phyloP scores from a whole-genome alignment of 1,284 basidiomycete genomes.

The Boletellus deceptivus region DNA sequence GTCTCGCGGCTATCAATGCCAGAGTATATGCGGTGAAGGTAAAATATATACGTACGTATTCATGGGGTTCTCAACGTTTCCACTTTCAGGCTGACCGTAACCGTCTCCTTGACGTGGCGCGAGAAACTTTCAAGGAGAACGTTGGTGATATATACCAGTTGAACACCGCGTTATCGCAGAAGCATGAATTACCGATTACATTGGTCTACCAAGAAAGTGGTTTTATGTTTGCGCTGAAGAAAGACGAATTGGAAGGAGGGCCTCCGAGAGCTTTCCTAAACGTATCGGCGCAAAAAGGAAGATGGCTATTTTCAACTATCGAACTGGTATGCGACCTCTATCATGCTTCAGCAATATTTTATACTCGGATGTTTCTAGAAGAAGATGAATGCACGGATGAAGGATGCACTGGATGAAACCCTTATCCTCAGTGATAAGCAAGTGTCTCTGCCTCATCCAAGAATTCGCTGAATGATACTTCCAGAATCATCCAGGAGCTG shows the following conservation, averaged over 20 bases:
- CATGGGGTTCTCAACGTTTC: not conserved
- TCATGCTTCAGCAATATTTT: not conserved
- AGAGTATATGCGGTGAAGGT: slow-evolving; percentile 85
- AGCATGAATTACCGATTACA: slow-evolving; percentile 61
- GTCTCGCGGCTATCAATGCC: slow-evolving; percentile 66
- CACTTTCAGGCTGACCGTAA: slow-evolving; percentile 65
- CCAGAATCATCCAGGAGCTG: slow-evolving; percentile 74
- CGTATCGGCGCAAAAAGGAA: slow-evolving; percentile 61
- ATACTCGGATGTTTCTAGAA: slow-evolving; percentile 40
- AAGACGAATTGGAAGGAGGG: slow-evolving; percentile 59
- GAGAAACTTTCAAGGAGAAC: slow-evolving; percentile 91
- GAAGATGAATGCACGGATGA: slow-evolving; percentile 81
- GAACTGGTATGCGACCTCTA: slow-evolving; percentile 58
- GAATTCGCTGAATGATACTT: not conserved
- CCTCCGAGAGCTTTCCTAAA: slow-evolving; percentile 73
- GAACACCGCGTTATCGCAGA: slow-evolving; percentile 53
- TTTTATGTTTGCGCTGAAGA: slow-evolving; percentile 70
- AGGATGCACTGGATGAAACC: slow-evolving; percentile 80
- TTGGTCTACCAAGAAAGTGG: slow-evolving; percentile 70
- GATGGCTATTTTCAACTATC: slow-evolving; percentile 74
- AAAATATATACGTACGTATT: not conserved
- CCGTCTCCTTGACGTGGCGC: slow-evolving; percentile 85
- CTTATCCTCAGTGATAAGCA: slow-evolving; percentile 78
- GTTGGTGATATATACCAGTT: slow-evolving; percentile 79
- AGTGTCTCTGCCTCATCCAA: slow-evolving; percentile 10